Conservation (phyloP, 345 rosid species). For the Dimocarpus longan region DNA sequence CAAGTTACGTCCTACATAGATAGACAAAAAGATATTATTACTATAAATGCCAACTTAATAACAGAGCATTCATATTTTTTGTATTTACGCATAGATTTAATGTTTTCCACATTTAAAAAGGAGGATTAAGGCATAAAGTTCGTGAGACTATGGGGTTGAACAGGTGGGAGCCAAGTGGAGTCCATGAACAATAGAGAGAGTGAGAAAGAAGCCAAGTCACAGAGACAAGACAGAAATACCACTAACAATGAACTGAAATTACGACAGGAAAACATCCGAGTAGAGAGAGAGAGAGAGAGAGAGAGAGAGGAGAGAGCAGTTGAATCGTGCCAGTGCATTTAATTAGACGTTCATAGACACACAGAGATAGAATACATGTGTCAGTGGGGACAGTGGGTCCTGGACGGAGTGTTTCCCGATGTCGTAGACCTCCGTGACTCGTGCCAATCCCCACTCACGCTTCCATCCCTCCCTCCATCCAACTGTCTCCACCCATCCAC, state of each 20-base stretch:
- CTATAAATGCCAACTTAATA: too few species aligned
- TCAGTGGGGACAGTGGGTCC: slow-evolving; percentile 14
- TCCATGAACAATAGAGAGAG: neutral
- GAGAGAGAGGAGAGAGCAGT: neutral
- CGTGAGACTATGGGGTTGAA: neutral
- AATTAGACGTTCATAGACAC: neutral
- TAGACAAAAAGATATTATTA: too few species aligned
- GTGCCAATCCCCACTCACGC: slow-evolving; percentile 17
- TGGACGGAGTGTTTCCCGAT: slow-evolving; percentile 50
- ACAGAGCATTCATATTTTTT: neutral
- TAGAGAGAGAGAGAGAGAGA: neutral
- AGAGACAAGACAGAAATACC: slow-evolving; percentile 30
- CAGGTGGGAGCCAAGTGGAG: neutral
- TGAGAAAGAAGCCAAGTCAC: slow-evolving; percentile 3
- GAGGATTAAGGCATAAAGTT: neutral
- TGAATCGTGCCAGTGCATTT: neutral
- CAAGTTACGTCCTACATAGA: too few species aligned
- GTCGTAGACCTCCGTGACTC: slow-evolving; percentile 26
- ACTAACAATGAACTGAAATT: slow-evolving; percentile 22
- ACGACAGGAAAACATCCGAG: slow-evolving; percentile 10
- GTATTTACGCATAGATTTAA: too few species aligned
- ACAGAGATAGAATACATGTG: neutral
- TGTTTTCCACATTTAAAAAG: too few species aligned
- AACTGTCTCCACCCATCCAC: too few species aligned
- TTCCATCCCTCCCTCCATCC: neutral